These are phyloP conservation scores for Acer saccharum DNA, from an alignment of 345 rosid species.

Conservation along the genomic window DNA sequence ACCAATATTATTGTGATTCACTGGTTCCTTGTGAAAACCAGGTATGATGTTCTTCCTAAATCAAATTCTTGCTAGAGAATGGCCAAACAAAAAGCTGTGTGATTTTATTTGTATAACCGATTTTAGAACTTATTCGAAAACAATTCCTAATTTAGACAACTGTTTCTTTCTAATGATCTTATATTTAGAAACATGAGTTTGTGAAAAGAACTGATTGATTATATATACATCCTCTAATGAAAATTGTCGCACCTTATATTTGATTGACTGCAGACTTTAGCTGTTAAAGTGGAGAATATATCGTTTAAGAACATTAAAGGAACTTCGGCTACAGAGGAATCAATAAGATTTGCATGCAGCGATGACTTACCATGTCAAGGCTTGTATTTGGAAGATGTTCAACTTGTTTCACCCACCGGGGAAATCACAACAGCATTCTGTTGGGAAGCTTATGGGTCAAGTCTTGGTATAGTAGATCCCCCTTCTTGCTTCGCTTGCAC, in stretches of 20 bases:
- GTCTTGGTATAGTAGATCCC: constrained; percentile 56
- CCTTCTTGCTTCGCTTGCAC: constrained; percentile 53
- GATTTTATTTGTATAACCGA: background rate
- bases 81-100: background rate
- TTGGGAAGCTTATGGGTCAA: constrained; percentile 81
- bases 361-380: constrained; percentile 60
- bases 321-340: constrained; percentile 77
- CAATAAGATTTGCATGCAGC: constrained; percentile 76
- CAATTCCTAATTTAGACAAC: background rate
- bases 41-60: constrained; percentile 37
- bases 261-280: constrained; percentile 60
- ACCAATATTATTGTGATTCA: constrained; percentile 90
- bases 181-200: background rate
- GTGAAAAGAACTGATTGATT: background rate
- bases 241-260: background rate
- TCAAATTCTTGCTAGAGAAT: background rate
- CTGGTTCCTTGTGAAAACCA: constrained; percentile 70
- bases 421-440: constrained; percentile 56
- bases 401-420: constrained; percentile 43
- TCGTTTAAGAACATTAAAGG: constrained; percentile 60
- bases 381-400: constrained; percentile 63
- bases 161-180: background rate
- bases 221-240: background rate
- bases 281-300: constrained; percentile 67
- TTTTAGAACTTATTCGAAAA: background rate